A percentile compares a stretch with the other conserved stretches of the same genome.
phyloP scores from a whole-genome alignment of 2,329 filamentous ascomycete species.

The Claviceps sp. region DNA sequence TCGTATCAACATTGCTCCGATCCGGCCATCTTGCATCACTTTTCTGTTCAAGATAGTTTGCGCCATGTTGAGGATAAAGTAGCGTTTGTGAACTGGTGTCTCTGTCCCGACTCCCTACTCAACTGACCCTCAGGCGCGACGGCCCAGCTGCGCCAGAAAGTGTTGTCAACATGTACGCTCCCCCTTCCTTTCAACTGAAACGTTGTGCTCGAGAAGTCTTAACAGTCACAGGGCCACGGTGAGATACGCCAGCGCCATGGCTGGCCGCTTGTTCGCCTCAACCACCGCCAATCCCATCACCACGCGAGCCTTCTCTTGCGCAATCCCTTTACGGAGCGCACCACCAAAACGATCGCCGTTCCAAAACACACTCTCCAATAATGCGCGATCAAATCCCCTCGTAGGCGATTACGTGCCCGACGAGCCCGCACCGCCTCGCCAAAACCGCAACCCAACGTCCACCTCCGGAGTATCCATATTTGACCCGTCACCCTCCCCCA shows the following conservation, averaged over 20 bases:
- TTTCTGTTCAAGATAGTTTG: background rate
- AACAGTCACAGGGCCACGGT: constrained; percentile 13
- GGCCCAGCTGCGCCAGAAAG: background rate
- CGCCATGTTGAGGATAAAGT: background rate
- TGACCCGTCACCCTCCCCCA: background rate
- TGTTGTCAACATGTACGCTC: background rate
- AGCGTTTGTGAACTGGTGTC: background rate
- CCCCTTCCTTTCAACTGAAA: no score
- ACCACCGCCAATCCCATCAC: constrained; percentile 6
- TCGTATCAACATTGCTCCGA: constrained; percentile 20
- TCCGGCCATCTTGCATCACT: constrained; percentile 3
- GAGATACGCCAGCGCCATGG: constrained; percentile 18
- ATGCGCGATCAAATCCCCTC: constrained; percentile 17
- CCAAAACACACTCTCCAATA: background rate
- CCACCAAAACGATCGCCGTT: constrained; percentile 5
- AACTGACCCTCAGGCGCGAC: background rate
- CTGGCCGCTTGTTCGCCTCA: constrained; percentile 16
- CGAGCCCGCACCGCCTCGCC: constrained; percentile 6
- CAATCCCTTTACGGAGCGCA: constrained; percentile 13
- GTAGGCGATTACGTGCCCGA: constrained; percentile 14
- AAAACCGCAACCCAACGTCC: constrained; percentile 5
- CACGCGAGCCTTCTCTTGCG: constrained; percentile 20
- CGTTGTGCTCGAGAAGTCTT: background rate
- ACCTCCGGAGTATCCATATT: background rate
- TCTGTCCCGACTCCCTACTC: no score